Base-by-base conservation (phyloP, 2,329 filamentous ascomycete species). In the Botrytis fabae region DNA sequence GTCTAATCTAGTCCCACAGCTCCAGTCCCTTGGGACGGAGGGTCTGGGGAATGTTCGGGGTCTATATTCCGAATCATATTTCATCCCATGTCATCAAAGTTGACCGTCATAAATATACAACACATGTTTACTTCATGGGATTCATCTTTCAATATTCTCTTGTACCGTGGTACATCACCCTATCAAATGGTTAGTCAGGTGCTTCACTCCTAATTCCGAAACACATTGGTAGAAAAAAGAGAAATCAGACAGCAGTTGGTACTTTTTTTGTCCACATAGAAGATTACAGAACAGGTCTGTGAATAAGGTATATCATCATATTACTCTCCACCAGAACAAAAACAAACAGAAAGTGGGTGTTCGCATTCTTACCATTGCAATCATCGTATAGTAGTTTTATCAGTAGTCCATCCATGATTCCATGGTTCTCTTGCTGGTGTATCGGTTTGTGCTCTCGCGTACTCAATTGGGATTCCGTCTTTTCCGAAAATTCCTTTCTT, bases 351-450 rank as follows among this genome's bases (percentile, higher is more conserved):
- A 1, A 22, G 8, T 28, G 18, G 7, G 28, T 65, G 22, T 38
- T 38, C 38, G 25, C 18, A 20, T 42, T 28, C 68, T 66, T 51
- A 66, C 46, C 28, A n/a, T 70, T 70, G 22, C 28, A 46, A n/a
- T 51, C 18, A 22, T 51, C 18, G 4, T 38, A n/a, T 42, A n/a
- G 32, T 54, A 22, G 12, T 16, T 42, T 25, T 69, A 7, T 25
- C 28, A 8, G 28, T 88, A 85, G 90, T 97, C 96, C 96, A 99
- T 20, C 85, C 91, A 83, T 97, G 91, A 84, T 98, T 96, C 94
- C 95, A 99, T n/a, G 93, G 89, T 77, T 91, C 89, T 80, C 86
- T 90, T 77, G 91, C 89, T 10, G 95, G 95, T 68, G 89, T 93
- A 81, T 98, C 95, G 46, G 93, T 95, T 87, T 97, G 92, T 75